Evolutionary conservation across 148 eudicot species (phyloP), one percentile per base, ranked within the genome.

Genomic region (Rhododendron henanense): DNA sequence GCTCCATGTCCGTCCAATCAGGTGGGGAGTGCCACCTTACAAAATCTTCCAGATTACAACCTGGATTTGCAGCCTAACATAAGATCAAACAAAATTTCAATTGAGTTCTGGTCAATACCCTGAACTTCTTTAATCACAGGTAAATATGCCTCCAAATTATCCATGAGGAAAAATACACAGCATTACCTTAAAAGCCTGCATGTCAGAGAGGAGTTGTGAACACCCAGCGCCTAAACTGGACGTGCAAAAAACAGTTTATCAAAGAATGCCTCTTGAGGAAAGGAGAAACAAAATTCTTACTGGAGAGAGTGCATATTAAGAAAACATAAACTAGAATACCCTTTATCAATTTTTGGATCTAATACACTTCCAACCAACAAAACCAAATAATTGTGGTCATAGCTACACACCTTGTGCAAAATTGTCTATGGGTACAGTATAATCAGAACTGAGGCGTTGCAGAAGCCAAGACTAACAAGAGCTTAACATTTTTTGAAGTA

Each of bases 11-110:
- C 78, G 88, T 90, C 98, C 98, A 97, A 92, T 97, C 99, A 85
- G 98, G 98, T 45, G 99, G 99, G 85, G 99, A 97, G 88, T 97
- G 99, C 99, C 99, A 97, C 89, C 99, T 93, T 47, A 97, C 95
- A 83, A 97, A 97, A 90, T 97, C 99, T 90, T 97, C 99, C 86
- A 97, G 94, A 82, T 91, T 93, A 90, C 98, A 97, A 77, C 99
- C 99, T 89, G 99, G 99, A 85, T 97, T 97, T 90, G 99, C 99
- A 69, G 99, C 99, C 99, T 97, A 83, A 87, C 71, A 88, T 21
- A 78, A 50, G 83, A 44, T 47, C 21, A 73, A 55, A 79, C 78
- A 78, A 74, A 81, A 31, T 33, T 83, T 37, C 15, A 57, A 79
- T 55, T 41, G 10, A 79, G 69, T 71, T 25, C 76, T 81, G n/a